These are phyloP conservation scores for Mycena citricolor DNA, from an alignment of 1,284 basidiomycete species.

Conservation along the genomic window DNA sequence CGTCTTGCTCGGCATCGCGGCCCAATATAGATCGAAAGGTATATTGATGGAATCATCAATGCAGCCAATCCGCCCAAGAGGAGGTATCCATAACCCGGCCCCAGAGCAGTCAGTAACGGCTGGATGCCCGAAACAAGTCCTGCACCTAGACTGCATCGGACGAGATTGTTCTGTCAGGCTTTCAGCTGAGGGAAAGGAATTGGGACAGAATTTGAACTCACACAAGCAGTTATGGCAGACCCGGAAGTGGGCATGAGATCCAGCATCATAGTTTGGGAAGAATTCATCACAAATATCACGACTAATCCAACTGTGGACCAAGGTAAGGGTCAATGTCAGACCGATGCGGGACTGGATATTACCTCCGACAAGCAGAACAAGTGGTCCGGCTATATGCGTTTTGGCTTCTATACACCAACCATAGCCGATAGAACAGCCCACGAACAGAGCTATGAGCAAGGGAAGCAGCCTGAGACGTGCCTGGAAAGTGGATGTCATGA, in stretches of 20 bases:
- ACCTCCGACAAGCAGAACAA: conserved; percentile 62
- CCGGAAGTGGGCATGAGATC: conserved; percentile 60
- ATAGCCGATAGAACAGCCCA: conserved; percentile 51
- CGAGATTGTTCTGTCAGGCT: conserved; percentile 48
- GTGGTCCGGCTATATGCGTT: conserved; percentile 53
- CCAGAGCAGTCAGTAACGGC: conserved; percentile 42
- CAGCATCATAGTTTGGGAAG: conserved; percentile 55
- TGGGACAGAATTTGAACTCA: conserved; percentile 25
- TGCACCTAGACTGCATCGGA: conserved; percentile 49
- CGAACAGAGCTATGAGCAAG: conserved; percentile 40
- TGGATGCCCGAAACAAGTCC: conserved; percentile 47
- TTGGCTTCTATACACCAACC: conserved; percentile 61
- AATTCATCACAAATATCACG: conserved; percentile 44
- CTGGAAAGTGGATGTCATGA: conserved; percentile 15
- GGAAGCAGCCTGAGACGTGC: conserved; percentile 50
- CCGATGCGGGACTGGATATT: conserved; percentile 31
- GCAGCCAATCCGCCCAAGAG: conserved; percentile 42
- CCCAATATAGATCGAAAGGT: conserved; percentile 38
- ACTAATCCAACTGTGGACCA: conserved; percentile 48
- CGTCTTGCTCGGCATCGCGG: conserved; percentile 27
- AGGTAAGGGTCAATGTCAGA: conserved; percentile 20
- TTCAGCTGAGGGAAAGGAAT: too few species aligned
- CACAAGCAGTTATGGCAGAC: conserved; percentile 66
- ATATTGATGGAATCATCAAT: conserved; percentile 37
- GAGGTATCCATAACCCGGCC: conserved; percentile 52